phyloP scores from a whole-genome alignment of 129 eudicot species.

The Pulicaria dysenterica region DNA sequence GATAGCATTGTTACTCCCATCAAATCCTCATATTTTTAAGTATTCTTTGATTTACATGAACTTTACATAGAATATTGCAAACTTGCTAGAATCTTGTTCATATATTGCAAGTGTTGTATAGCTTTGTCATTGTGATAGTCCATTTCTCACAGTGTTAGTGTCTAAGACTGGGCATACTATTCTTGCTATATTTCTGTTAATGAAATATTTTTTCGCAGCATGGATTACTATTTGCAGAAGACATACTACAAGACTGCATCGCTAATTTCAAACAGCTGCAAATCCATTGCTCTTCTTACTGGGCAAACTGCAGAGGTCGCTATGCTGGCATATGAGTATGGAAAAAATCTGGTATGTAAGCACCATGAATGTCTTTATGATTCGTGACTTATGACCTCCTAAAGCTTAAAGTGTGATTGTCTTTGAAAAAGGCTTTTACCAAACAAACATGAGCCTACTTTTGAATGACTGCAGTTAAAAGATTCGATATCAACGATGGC shows the following conservation, averaged over 20 bases:
- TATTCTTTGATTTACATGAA: background rate
- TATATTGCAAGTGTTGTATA: background rate
- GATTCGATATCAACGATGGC: too few relatives aligned
- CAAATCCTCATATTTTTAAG: too few relatives aligned
- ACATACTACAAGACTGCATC: slow-evolving; percentile 93
- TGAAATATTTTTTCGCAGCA: slow-evolving; percentile 45
- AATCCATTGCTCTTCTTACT: slow-evolving; percentile 87
- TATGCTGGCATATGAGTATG: slow-evolving; percentile 75
- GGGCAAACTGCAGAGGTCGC: slow-evolving; percentile 93
- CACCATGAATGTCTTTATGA: background rate
- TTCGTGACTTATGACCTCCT: background rate
- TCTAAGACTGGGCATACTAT: background rate
- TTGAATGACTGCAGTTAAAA: too few relatives aligned
- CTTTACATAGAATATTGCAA: background rate
- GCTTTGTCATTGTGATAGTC: background rate
- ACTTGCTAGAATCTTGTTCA: background rate
- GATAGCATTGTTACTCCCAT: too few relatives aligned
- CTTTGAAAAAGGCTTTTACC: background rate
- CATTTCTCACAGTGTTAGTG: background rate
- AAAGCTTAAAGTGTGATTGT: background rate
- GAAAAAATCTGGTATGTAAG: slow-evolving; percentile 82
- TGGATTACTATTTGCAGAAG: slow-evolving; percentile 92
- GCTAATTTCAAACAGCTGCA: slow-evolving; percentile 89
- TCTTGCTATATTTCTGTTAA: background rate
- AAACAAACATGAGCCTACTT: too few relatives aligned